These are phyloP conservation scores for Nyssa sinensis DNA, from an alignment of 148 eudicot genomes.

Conservation along the genomic window DNA sequence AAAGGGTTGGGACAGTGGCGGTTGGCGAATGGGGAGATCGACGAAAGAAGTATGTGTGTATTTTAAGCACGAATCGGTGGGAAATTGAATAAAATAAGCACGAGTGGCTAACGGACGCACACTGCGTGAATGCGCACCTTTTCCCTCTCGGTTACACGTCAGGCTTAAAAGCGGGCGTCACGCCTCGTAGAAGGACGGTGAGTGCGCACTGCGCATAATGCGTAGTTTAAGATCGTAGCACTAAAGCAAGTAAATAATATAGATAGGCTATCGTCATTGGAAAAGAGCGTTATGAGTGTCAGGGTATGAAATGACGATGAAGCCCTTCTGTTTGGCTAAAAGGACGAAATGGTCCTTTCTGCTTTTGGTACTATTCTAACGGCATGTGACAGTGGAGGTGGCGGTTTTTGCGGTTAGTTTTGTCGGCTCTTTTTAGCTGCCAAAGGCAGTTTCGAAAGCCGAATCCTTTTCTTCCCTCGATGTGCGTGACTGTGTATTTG, in stretches of 20 bases:
- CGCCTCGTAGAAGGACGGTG: slow-evolving; percentile 4
- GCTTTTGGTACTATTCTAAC: too few relatives aligned
- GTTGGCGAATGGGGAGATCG: not conserved
- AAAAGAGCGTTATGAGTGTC: too few relatives aligned
- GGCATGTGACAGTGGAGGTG: too few relatives aligned
- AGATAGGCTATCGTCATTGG: too few relatives aligned
- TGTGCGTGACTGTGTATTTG: too few relatives aligned
- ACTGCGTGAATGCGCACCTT: not conserved
- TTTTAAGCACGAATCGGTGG: slow-evolving; percentile 4
- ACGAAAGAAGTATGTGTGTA: not conserved
- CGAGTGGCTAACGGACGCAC: not conserved
- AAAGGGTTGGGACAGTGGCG: not conserved
- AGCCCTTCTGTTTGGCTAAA: too few relatives aligned
- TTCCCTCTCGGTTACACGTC: not conserved
- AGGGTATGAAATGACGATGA: too few relatives aligned
- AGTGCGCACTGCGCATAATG: not conserved
- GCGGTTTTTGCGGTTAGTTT: too few relatives aligned
- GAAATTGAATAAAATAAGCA: not conserved
- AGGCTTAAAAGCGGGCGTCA: not conserved
- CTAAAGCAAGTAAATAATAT: not conserved
- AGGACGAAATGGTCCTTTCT: too few relatives aligned
- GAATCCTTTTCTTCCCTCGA: too few relatives aligned
- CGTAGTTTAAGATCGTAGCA: slow-evolving; percentile 1
- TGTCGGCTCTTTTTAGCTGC: too few relatives aligned
- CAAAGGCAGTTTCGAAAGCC: too few relatives aligned